These are phyloP conservation scores for Wickerhamiella azyma DNA, from an alignment of 805 yeast species.

Conservation along the genomic window DNA sequence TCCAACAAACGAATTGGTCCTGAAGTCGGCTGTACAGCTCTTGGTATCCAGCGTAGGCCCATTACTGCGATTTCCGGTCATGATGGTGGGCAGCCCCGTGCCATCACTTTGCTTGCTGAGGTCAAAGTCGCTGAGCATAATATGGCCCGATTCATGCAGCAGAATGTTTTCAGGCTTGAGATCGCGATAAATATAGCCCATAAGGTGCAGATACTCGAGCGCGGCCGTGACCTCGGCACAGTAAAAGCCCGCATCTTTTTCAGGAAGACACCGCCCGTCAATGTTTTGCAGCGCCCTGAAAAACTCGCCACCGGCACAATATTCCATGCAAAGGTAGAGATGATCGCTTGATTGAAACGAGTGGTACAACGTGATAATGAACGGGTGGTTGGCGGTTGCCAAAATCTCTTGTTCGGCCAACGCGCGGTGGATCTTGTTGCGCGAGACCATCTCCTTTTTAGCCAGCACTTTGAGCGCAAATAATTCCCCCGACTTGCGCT, in stretches of 20 bases:
- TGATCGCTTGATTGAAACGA: conserved; percentile 91
- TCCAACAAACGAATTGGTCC: conserved; percentile 97
- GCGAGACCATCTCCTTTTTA: conserved; percentile 85
- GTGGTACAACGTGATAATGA: conserved; percentile 89
- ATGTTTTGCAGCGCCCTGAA: conserved; percentile 91
- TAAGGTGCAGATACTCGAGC: conserved; percentile 81
- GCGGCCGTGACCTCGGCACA: conserved; percentile 98
- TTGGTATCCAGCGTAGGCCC: conserved; percentile 70
- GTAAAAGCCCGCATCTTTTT: conserved; percentile 81
- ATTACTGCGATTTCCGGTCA: conserved; percentile 23
- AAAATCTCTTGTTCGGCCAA: conserved; percentile 93
- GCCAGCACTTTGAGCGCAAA: conserved; percentile 88
- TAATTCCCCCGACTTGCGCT: conserved; percentile 55
- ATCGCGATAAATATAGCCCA: conserved; percentile 96
- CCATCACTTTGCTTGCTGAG: conserved; percentile 76
- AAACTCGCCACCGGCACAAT: conserved; percentile 98
- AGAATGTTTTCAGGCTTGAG: conserved; percentile 92
- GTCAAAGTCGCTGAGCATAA: conserved; percentile 95
- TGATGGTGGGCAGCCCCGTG: conserved; percentile 58
- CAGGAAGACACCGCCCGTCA: conserved; percentile 69
- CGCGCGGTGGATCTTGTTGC: conserved; percentile 90
- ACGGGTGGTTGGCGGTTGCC: conserved; percentile 92
- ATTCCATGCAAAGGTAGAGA: conserved; percentile 91
- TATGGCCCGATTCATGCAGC: conserved; percentile 93
- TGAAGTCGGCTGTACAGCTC: conserved; percentile 86